These are phyloP conservation scores for Alternaria dauci DNA, from an alignment of 2,329 filamentous ascomycete genomes.

Conservation along the genomic window DNA sequence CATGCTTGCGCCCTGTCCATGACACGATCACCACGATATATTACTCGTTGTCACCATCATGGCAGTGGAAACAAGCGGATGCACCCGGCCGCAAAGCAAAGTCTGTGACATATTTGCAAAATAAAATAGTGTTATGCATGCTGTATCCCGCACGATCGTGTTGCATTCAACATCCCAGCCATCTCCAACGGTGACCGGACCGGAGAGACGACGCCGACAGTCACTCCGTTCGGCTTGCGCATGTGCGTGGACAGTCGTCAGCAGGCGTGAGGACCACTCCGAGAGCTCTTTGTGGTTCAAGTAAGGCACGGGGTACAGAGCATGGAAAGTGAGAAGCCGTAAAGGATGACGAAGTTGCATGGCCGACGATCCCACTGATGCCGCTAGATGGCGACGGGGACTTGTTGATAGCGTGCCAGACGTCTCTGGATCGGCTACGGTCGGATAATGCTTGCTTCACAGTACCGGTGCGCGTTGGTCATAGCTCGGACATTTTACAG, in stretches of 20 bases:
- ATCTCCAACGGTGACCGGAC: conserved; percentile 8
- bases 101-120: conserved; percentile 12
- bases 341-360: conserved; percentile 5
- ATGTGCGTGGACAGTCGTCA: conserved; percentile 1
- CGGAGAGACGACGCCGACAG: conserved; percentile 15
- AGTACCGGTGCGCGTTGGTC: conserved; percentile 25
- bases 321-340: background rate
- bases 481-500: conserved; percentile 10
- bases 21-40: conserved; percentile 14
- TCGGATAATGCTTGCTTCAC: conserved; percentile 24
- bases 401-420: conserved; percentile 31
- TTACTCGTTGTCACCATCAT: conserved; percentile 16
- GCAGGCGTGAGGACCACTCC: background rate
- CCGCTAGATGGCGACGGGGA: conserved; percentile 28
- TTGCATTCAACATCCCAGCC: conserved; percentile 19
- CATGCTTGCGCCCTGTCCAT: conserved; percentile 9
- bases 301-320: conserved; percentile 1
- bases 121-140: conserved; percentile 29
- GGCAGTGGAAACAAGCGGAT: conserved; percentile 24
- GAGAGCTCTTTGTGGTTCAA: background rate
- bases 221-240: background rate
- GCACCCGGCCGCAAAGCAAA: conserved; percentile 9
- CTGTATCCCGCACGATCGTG: conserved; percentile 17
- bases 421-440: conserved; percentile 24
- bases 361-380: conserved; percentile 7